A percentile compares a stretch with the other conserved stretches of the same genome.
phyloP scores from a whole-genome alignment of 23 red algal species.

The Gracilaria caudata region DNA sequence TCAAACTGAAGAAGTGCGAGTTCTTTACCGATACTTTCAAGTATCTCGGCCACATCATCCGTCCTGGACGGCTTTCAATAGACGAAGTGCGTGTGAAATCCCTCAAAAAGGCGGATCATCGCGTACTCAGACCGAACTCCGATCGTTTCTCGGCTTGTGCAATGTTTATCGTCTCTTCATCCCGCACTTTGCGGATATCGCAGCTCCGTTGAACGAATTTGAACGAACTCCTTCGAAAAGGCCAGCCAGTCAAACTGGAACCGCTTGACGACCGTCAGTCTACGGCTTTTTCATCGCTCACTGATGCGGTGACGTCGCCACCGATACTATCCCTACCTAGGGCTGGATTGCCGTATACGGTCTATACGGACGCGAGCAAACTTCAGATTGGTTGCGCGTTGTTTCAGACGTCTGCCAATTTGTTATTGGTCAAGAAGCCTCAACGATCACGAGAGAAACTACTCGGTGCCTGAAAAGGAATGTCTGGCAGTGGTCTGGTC shows the following conservation, averaged over 20 bases:
- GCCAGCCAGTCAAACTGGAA: background rate
- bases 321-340: slow-evolving; percentile 38
- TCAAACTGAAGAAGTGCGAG: slow-evolving; percentile 2
- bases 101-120: background rate
- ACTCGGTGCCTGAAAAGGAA: slow-evolving; percentile 18
- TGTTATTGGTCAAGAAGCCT: slow-evolving; percentile 30
- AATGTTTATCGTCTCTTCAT: slow-evolving; percentile 1
- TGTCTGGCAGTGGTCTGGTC: too few species aligned
- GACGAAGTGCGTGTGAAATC: background rate
- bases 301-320: background rate
- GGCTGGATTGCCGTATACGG: background rate
- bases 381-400: slow-evolving; percentile 34
- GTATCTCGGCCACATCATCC: slow-evolving; percentile 10
- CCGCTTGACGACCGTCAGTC: background rate
- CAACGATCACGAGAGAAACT: slow-evolving; percentile 42
- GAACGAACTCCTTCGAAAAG: too few species aligned
- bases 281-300: slow-evolving; percentile 32
- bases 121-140: background rate
- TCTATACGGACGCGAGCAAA: too few species aligned
- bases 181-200: background rate
- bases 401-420: slow-evolving; percentile 29
- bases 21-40: background rate
- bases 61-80: background rate
- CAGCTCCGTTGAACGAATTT: background rate
- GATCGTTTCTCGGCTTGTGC: too few species aligned